These are phyloP conservation scores for Sisymbrium altissimum DNA, from an alignment of 345 rosid species.

Conservation along the genomic window DNA sequence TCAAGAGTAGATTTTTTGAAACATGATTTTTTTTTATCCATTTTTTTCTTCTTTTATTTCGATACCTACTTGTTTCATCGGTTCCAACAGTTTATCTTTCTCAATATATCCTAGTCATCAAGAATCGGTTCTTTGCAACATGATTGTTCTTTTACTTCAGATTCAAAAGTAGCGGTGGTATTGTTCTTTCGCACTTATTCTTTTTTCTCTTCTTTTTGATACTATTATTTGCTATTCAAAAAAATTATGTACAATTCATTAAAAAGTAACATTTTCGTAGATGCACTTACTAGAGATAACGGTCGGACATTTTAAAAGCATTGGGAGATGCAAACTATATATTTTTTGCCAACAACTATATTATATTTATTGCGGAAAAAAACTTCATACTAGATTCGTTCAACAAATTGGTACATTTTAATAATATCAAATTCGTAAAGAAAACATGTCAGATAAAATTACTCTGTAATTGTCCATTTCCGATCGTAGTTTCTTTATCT, in stretches of 20 bases:
- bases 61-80: background rate
- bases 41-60: background rate
- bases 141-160: background rate
- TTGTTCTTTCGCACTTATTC: background rate
- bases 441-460: constrained; percentile 1
- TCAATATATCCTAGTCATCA: background rate
- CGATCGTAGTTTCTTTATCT: background rate
- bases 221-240: no score
- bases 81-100: background rate
- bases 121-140: background rate
- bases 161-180: background rate
- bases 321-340: background rate
- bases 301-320: background rate
- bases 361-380: no score
- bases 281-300: background rate
- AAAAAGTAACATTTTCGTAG: background rate
- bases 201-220: background rate
- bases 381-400: background rate
- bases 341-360: no score
- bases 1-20: no score
- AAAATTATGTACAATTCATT: background rate
- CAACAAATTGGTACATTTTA: constrained; percentile 7
- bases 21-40: background rate
- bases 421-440: background rate
- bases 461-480: constrained; percentile 6